These are phyloP conservation scores for Solanum ahanhuiri DNA, from an alignment of 257 asterid species.

Conservation along the genomic window DNA sequence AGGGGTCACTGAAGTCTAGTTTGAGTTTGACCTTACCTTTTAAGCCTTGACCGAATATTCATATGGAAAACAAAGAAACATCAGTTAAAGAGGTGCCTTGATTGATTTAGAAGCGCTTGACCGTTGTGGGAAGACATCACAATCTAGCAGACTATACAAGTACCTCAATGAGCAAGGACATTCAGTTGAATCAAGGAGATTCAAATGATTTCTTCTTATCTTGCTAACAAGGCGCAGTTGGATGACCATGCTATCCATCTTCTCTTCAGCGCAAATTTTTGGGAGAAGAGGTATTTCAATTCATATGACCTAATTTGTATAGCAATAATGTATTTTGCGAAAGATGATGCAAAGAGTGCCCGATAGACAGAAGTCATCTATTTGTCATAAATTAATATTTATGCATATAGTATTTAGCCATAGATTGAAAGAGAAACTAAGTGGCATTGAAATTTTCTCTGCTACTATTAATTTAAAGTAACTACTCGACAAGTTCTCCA, in stretches of 20 bases:
- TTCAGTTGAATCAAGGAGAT: slow-evolving; percentile 74
- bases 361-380: not conserved
- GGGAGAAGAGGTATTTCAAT: slow-evolving; percentile 71
- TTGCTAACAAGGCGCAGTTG: slow-evolving; percentile 55
- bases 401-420: not conserved
- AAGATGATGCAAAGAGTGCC: not conserved
- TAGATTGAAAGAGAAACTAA: not conserved
- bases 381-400: not conserved
- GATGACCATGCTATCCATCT: slow-evolving; percentile 85
- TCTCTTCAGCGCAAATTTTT: slow-evolving; percentile 85
- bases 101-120: slow-evolving; percentile 88
- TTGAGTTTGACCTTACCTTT: slow-evolving; percentile 23
- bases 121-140: slow-evolving; percentile 87
- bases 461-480: not conserved
- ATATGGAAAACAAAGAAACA: slow-evolving; percentile 47
- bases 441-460: not conserved
- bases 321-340: not conserved
- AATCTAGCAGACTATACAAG: slow-evolving; percentile 47
- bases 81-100: slow-evolving; percentile 63
- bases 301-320: not conserved
- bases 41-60: slow-evolving; percentile 34
- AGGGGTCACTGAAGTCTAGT: slow-evolving; percentile 7
- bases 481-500: not conserved
- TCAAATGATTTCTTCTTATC: slow-evolving; percentile 91
- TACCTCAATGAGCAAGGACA: slow-evolving; percentile 56